Evolutionary conservation across 2,329 filamentous ascomycete species (phyloP).

Genomic region (Gaeumannomyces tritici): DNA sequence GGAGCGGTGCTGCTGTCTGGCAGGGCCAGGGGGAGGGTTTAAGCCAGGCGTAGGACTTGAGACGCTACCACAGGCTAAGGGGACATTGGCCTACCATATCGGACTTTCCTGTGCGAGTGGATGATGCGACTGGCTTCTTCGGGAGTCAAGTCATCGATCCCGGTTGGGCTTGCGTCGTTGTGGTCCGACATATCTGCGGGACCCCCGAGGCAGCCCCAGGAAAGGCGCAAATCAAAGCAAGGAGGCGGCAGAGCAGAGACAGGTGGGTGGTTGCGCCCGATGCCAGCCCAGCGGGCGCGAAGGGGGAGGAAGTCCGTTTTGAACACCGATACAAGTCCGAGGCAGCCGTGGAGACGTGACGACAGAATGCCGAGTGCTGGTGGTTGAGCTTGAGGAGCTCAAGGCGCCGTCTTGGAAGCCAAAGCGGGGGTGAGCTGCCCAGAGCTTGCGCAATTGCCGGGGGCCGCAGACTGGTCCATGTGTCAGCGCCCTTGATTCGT

Average conservation of each 20-base stretch:
- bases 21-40: neutral
- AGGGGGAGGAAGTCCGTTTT: neutral
- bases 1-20: neutral
- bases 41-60: too few species aligned
- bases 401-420: neutral
- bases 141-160: slow-evolving; percentile 48
- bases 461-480: neutral
- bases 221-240: neutral
- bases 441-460: neutral
- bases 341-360: neutral
- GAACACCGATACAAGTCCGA: slow-evolving; percentile 14
- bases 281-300: neutral
- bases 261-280: too few species aligned
- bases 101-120: slow-evolving; percentile 58
- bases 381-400: too few species aligned
- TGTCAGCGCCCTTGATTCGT: neutral
- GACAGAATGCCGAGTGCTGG: neutral
- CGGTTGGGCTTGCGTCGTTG: slow-evolving; percentile 27
- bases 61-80: neutral
- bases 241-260: neutral
- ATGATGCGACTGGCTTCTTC: slow-evolving; percentile 61
- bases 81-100: slow-evolving; percentile 45
- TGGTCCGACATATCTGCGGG: slow-evolving; percentile 31
- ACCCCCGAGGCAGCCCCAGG: neutral
- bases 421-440: neutral